Evolutionary conservation across 768 basidiomycete genomes (phyloP).

Genomic region (Russula lepida): DNA sequence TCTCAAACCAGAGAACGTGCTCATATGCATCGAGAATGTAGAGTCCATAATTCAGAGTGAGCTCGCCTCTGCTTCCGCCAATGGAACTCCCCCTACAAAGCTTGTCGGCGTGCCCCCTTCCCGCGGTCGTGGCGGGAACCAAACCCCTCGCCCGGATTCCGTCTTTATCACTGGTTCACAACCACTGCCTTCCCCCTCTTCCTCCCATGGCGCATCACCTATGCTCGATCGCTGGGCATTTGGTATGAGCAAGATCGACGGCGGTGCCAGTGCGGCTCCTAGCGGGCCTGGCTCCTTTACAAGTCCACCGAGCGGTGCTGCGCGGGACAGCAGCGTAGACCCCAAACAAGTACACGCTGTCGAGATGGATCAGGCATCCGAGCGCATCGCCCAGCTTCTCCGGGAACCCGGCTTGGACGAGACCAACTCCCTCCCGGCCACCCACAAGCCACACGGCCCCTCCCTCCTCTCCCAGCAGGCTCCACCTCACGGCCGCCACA

Average conservation of each 20-base stretch:
- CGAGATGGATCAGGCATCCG: conserved; percentile 39
- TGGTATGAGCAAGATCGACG: conserved; percentile 85
- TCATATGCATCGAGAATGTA: conserved; percentile 95
- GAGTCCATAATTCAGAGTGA: conserved; percentile 87
- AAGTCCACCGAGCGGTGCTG: conserved; percentile 21
- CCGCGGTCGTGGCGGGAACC: conserved; percentile 91
- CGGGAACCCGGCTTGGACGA: conserved; percentile 35
- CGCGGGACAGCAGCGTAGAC: conserved; percentile 11
- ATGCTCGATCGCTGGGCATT: conserved; percentile 81
- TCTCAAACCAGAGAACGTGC: conserved; percentile 95
- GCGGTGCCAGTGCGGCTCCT: conserved; percentile 27
- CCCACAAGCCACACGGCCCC: conserved; percentile 42
- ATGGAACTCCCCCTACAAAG: conserved; percentile 42
- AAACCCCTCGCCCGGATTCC: conserved; percentile 80
- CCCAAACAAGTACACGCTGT: conserved; percentile 24
- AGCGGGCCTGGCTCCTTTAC: conserved; percentile 31
- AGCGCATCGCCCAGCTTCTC: conserved; percentile 43
- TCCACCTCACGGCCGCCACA: conserved; percentile 25
- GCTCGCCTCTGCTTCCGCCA: conserved; percentile 46
- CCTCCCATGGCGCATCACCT: conserved; percentile 58
- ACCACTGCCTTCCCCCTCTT: conserved; percentile 81
- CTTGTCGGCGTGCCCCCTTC: conserved; percentile 90
- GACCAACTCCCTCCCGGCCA: conserved; percentile 30
- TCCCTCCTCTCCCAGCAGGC: conserved; percentile 71
- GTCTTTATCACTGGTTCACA: conserved; percentile 88